Evolutionary conservation across 2,329 filamentous ascomycete genomes (phyloP).

Genomic region (Trichoderma sp.): DNA sequence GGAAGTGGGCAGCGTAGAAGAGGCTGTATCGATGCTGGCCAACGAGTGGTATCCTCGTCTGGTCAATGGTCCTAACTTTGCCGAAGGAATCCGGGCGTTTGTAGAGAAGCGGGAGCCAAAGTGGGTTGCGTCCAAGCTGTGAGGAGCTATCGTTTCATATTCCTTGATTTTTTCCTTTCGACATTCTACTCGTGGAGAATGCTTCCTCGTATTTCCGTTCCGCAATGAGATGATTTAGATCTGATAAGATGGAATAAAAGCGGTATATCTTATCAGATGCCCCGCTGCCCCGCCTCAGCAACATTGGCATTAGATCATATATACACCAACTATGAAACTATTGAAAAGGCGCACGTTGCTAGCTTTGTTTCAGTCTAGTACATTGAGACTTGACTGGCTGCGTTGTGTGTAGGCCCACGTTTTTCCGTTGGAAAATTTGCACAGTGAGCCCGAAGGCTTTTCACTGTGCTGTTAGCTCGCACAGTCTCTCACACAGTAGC

Average conservation of each 20-base stretch:
- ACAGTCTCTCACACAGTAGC: not conserved
- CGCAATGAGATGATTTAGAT: not conserved
- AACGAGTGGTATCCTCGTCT: not conserved
- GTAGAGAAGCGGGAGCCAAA: not conserved
- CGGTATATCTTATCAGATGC: conserved; percentile 1
- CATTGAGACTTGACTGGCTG: not conserved
- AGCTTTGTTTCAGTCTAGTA: not conserved
- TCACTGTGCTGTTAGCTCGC: not conserved
- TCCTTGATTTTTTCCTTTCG: not conserved
- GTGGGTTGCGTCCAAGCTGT: not conserved
- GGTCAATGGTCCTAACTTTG: not conserved
- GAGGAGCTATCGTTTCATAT: not conserved
- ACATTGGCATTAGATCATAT: not conserved
- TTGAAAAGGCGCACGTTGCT: not conserved
- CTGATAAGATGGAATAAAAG: not conserved
- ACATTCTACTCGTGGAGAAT: not conserved
- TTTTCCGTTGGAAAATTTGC: not conserved
- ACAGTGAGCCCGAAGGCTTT: not conserved
- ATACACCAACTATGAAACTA: not conserved
- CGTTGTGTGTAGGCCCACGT: not conserved
- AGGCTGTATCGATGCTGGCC: not conserved
- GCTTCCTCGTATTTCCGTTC: not conserved
- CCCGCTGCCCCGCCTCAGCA: not conserved
- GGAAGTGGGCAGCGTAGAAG: conserved; percentile 1
- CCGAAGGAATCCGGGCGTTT: not conserved